Evolutionary conservation across 2,329 filamentous ascomycete genomes (phyloP).

Genomic region (Catunica adiposa): DNA sequence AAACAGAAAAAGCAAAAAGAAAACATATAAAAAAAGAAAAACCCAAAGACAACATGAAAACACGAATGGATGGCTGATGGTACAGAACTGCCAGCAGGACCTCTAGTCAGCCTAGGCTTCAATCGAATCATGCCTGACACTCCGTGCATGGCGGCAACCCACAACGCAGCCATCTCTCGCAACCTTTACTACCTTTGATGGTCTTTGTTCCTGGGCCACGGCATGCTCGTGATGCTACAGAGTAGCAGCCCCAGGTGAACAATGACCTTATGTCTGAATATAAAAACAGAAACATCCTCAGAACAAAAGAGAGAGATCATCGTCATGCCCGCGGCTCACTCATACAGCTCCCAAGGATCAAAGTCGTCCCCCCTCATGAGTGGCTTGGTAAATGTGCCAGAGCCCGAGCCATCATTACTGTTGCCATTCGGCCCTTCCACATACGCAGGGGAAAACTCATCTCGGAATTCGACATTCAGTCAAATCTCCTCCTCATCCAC

Average conservation of each 20-base stretch:
- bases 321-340: conserved; percentile 13
- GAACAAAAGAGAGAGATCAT: neutral
- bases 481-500: conserved; percentile 71
- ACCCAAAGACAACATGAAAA: conserved; percentile 5
- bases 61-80: neutral
- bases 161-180: neutral
- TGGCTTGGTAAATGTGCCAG: conserved; percentile 8
- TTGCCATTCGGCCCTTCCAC: conserved; percentile 9
- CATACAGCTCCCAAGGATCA: conserved; percentile 17
- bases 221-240: neutral
- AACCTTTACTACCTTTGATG: conserved; percentile 8
- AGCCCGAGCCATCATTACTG: conserved; percentile 8
- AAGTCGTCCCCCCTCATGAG: conserved; percentile 13
- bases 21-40: conserved; percentile 1
- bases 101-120: too few species aligned
- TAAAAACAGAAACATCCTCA: neutral
- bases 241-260: too few species aligned
- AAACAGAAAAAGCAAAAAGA: conserved; percentile 2
- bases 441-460: conserved; percentile 34
- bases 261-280: neutral
- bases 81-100: neutral
- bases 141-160: neutral
- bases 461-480: conserved; percentile 55
- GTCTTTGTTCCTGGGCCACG: neutral
- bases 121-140: too few species aligned